Conservation (phyloP, 2,329 filamentous ascomycete genomes). For the Nemania sp. region DNA sequence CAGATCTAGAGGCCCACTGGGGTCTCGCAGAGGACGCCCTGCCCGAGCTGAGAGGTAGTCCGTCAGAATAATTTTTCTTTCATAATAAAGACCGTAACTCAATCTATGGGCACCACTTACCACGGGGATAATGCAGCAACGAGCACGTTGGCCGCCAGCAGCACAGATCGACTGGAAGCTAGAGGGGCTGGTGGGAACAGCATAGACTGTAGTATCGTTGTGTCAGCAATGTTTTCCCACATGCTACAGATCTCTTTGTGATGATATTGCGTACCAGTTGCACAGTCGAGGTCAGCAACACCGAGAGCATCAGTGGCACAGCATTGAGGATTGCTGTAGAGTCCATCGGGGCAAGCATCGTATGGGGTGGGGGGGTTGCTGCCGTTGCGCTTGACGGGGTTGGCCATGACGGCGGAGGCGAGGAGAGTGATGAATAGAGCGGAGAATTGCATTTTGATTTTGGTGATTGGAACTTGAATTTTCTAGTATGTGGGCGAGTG, state of each 20-base stretch:
- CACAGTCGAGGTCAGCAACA: constrained; percentile 52
- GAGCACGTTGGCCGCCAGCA: constrained; percentile 49
- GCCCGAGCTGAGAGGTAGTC: constrained; percentile 33
- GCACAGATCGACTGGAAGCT: constrained; percentile 52
- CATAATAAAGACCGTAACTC: neutral
- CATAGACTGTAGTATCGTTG: constrained; percentile 35
- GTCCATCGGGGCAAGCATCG: constrained; percentile 46
- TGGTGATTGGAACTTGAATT: constrained; percentile 23
- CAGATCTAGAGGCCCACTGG: constrained; percentile 36
- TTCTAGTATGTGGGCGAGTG: constrained; percentile 25
- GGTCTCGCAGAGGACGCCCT: constrained; percentile 43
- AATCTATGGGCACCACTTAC: constrained; percentile 29
- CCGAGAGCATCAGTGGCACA: constrained; percentile 64
- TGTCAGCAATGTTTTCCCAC: neutral
- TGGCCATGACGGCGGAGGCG: constrained; percentile 35
- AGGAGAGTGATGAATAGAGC: constrained; percentile 36
- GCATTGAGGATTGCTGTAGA: constrained; percentile 56
- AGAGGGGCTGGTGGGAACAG: constrained; percentile 44
- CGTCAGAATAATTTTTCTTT: neutral
- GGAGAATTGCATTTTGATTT: constrained; percentile 38
- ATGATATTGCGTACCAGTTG: constrained; percentile 40
- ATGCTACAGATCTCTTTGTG: neutral
- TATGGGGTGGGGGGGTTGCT: constrained; percentile 35
- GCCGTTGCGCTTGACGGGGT: constrained; percentile 27
- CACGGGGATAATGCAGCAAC: constrained; percentile 57